Percentiles rank a stretch among this genome's conserved stretches.
phyloP scores from a whole-genome alignment of 768 basidiomycete species.

The Auriscalpium orientale region DNA sequence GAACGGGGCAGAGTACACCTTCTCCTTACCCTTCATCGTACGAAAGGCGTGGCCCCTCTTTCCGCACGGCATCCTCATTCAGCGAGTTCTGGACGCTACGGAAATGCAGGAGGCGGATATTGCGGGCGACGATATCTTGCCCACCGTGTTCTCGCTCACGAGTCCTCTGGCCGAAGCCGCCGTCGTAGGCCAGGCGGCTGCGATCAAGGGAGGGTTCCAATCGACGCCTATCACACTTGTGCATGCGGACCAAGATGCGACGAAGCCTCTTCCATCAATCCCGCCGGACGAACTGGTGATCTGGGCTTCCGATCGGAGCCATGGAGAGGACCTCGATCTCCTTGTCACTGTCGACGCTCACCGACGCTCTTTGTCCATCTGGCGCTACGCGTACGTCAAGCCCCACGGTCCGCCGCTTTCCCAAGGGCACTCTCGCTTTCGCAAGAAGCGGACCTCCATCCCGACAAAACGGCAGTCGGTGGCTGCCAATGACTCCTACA shows the following conservation, averaged over 20 bases:
- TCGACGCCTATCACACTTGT: conserved; percentile 16
- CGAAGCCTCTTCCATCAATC: conserved; percentile 46
- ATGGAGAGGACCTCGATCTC: conserved; percentile 37
- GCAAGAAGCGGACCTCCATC: conserved; percentile 30
- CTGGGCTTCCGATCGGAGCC: conserved; percentile 43
- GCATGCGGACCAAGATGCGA: conserved; percentile 35
- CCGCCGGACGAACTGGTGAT: conserved; percentile 59
- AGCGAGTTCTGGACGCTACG: conserved; percentile 58
- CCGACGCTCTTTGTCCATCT: conserved; percentile 48
- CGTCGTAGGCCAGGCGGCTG: conserved; percentile 58
- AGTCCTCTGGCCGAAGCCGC: conserved; percentile 71
- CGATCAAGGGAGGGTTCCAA: conserved; percentile 44
- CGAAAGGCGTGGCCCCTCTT: conserved; percentile 70
- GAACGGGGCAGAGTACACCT: conserved; percentile 69
- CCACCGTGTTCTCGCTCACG: conserved; percentile 74
- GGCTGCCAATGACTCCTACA: conserved; percentile 9
- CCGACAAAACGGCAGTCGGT: conserved; percentile 17
- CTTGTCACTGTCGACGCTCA: conserved; percentile 54
- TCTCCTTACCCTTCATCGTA: conserved; percentile 76
- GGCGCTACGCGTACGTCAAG: conserved; percentile 66
- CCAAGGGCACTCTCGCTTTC: conserved; percentile 24
- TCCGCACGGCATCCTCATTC: conserved; percentile 76
- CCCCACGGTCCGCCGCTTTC: conserved; percentile 47
- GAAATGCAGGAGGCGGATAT: conserved; percentile 60
- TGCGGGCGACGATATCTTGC: conserved; percentile 63